These are phyloP conservation scores for Odonthalia washingtoniensis DNA, from an alignment of 31 red algal genomes.

Conservation along the genomic window DNA sequence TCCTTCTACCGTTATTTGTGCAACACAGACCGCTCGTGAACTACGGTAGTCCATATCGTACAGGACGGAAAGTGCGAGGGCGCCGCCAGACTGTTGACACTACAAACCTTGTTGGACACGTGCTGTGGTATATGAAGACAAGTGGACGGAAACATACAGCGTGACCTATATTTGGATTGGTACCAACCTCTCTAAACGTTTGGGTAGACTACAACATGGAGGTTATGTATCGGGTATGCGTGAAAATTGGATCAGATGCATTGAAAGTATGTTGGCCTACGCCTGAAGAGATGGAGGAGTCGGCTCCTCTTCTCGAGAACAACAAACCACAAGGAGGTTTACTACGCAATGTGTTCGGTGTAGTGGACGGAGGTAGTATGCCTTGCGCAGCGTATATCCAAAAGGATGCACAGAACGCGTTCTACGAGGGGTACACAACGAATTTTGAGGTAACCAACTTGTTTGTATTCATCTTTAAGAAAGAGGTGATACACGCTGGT, in stretches of 20 bases:
- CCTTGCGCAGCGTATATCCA: neutral
- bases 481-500: constrained; percentile 25
- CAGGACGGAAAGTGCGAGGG: too few relatives aligned
- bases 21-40: too few relatives aligned
- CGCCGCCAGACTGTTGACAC: too few relatives aligned
- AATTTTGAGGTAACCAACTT: constrained; percentile 46
- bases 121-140: constrained; percentile 19
- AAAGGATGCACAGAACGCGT: too few relatives aligned
- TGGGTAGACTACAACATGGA: too few relatives aligned
- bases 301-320: neutral
- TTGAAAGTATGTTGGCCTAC: constrained; percentile 20
- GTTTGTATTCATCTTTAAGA: constrained; percentile 32
- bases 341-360: constrained; percentile 15
- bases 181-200: too few relatives aligned
- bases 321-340: neutral
- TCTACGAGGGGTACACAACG: too few relatives aligned
- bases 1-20: too few relatives aligned
- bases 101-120: constrained; percentile 27
- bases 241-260: too few relatives aligned
- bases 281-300: constrained; percentile 8
- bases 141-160: neutral
- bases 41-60: too few relatives aligned
- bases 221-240: too few relatives aligned
- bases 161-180: constrained; percentile 15
- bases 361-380: constrained; percentile 12